Conservation (phyloP, 345 rosid genomes). For the Brassica cretica region DNA sequence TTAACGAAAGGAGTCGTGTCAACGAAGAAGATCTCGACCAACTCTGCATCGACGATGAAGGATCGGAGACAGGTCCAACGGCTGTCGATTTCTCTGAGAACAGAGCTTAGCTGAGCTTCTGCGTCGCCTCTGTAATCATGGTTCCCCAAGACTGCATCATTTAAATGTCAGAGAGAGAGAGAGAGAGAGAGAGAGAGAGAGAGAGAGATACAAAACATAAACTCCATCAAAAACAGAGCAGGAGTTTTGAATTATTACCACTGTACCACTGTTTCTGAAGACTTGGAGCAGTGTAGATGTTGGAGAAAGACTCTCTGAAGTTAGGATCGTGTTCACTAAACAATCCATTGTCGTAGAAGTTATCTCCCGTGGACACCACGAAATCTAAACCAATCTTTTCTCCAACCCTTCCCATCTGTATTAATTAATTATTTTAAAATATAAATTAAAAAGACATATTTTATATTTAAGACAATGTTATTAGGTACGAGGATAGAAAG, state of each 20-base stretch:
- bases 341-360: constrained; percentile 80
- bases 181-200: background rate
- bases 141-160: constrained; percentile 59
- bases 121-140: constrained; percentile 83
- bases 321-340: constrained; percentile 49
- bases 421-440: background rate
- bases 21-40: constrained; percentile 65
- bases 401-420: constrained; percentile 78
- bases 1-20: constrained; percentile 79
- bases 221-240: background rate
- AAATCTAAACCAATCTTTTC: constrained; percentile 62
- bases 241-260: constrained; percentile 32
- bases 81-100: constrained; percentile 52
- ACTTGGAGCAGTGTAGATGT: constrained; percentile 66
- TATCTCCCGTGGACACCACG: constrained; percentile 85
- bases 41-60: constrained; percentile 57
- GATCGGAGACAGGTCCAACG: constrained; percentile 81
- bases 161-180: background rate
- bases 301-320: constrained; percentile 65
- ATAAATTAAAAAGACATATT: background rate
- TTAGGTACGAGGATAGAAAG: too few species aligned
- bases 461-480: too few species aligned
- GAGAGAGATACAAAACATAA: background rate
- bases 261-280: constrained; percentile 82
- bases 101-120: constrained; percentile 61